Conservation (phyloP, 2,329 filamentous ascomycete genomes). For the Alternaria novae-zelandiae region DNA sequence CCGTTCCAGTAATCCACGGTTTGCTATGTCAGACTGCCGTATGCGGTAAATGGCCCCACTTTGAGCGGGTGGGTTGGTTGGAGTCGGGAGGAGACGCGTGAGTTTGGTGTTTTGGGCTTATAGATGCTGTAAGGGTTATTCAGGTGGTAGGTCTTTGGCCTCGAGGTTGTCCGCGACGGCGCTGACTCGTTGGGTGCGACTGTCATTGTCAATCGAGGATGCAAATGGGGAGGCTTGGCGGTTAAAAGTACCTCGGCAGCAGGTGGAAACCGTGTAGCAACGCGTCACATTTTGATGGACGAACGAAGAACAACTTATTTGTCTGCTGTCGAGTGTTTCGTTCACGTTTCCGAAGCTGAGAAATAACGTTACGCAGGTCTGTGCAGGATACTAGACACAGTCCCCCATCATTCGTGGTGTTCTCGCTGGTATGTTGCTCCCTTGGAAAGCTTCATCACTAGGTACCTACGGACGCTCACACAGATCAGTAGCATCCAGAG, state of each 20-base stretch:
- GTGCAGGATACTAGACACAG: not conserved
- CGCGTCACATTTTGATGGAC: not conserved
- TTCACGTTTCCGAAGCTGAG: not conserved
- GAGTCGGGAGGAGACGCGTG: not conserved
- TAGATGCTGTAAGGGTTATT: not conserved
- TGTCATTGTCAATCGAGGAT: not conserved
- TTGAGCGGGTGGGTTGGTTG: not conserved
- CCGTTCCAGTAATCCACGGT: constrained; percentile 42
- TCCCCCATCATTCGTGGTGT: not conserved
- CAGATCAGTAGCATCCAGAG: not conserved
- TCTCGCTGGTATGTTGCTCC: not conserved
- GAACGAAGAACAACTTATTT: not conserved
- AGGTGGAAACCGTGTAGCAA: not conserved
- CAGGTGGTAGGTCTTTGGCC: not conserved
- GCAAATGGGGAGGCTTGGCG: not conserved
- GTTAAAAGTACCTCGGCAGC: not conserved
- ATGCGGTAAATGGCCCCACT: constrained; percentile 28
- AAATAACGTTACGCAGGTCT: not conserved
- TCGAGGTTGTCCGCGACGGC: not conserved
- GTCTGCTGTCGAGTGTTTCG: not conserved
- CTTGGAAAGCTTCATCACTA: not conserved
- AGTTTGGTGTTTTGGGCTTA: not conserved
- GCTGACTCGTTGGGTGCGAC: not conserved
- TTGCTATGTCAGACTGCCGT: constrained; percentile 18
- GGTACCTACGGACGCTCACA: not conserved